Evolutionary conservation across 345 rosid species (phyloP), one percentile per base, ranked within the genome.

Genomic region (Eucalyptus marginata): DNA sequence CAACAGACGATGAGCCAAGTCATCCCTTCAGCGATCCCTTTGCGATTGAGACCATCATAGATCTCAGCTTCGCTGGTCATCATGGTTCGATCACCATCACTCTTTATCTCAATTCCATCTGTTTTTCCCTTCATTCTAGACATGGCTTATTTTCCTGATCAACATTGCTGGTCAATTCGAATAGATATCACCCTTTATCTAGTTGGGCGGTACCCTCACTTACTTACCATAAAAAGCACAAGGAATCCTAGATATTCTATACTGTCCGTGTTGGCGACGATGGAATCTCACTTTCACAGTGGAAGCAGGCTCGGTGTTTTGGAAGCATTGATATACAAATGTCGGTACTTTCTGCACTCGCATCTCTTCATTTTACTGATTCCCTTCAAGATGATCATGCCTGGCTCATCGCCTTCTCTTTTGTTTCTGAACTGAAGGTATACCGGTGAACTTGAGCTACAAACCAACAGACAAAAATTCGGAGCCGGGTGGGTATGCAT

Each of bases 231-330:
- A 0, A 2, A 49, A 0, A 49, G 50, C 50, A 0, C 50, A 49
- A 49, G 0, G 50, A 0, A 0, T 49, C 6, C 50, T 0, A 2
- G 5, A 4, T 0, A 0, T 0, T 49, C 50, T 49, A 49, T 49
- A 13, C 16, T 13, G 50, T 4, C 0, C 16, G 50, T 0, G 16
- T 49, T 49, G 6, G 50, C 50, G 2, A 0, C 16, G 16, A 2
- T 4, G 50, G 15, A 49, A 49, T 49, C 50, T 49, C 16, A 49
- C 50, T 49, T 49, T 49, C 50, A 4, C 6, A 49, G 50, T 13
- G 50, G 50, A 49, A 49, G 0, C 12, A 56, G 62, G 13, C 62
- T 56, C 0, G 14, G 7, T 49, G 62, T 56, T 10, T 56, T 56
- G 62, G 62, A 56, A 56, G 27, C 62, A 56, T 24, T 56, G 62